Evolutionary conservation across 768 basidiomycete species (phyloP), one percentile per base, ranked within the genome.

Genomic region (Phylloporus sp.): DNA sequence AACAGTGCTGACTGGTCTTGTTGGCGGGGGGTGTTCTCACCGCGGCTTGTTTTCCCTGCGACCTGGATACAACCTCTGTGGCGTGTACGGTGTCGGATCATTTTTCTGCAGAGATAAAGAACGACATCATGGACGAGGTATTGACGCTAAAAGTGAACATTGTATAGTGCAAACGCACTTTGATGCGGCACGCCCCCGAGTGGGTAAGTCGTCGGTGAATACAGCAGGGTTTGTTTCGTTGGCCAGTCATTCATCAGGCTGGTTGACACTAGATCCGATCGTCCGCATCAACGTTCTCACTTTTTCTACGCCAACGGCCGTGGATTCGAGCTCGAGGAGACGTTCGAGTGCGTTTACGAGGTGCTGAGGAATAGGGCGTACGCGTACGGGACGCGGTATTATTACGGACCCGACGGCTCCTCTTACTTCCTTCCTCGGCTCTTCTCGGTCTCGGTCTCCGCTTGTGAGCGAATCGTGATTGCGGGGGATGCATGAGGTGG

Each of bases 291-390:
- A 61, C 7, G 49, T 49, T 1, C 58, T 61, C 55, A 45, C 52
- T 0, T 40, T 59, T 61, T 59, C 35, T 38, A 61, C 29, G 28
- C 42, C 34, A 61, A 61, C 4, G 58, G 46, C 17, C 59, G 52
- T 0, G 58, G 58, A 1, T 5, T 29, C 10, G 51, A 61, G 29
- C 42, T 59, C 5, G 28, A 21, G 21, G 55, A 61, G 39, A 58
- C 58, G 1, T 60, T 60, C 15, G 22, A 58, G 27, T 58, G 57
- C 58, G 40, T 58, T 1, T 48, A 54, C 20, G 32, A 46, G 6
- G 55, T 59, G 3, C 23, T 61, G 15, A 59, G 58, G 49, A 58
- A 61, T 31, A 32, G 52, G 13, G 58, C 58, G 4, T 59, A 59
- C 28, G 46, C 37, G 14, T 37, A 54, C 10, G 58, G 58, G 5